A percentile compares a stretch with the other conserved stretches of the same genome.
phyloP scores from a whole-genome alignment of 1,139 yeast genomes.

The Pichia kudriavzevii region DNA sequence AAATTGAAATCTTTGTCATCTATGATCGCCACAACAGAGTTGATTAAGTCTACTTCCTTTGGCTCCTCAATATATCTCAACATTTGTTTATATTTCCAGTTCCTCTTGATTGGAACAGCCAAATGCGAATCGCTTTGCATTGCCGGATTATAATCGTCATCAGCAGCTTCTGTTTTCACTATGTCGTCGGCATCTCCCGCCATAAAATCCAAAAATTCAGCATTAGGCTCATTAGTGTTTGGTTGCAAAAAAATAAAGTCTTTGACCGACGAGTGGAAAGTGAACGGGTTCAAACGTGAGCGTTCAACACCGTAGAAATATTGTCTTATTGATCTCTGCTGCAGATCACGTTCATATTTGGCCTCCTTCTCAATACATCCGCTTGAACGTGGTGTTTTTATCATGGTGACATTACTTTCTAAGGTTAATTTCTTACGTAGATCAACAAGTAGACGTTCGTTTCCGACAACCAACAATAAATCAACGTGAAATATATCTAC shows the following conservation, averaged over 20 bases:
- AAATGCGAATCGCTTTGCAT: not conserved
- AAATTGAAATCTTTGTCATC: slow-evolving; percentile 23
- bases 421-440: slow-evolving; percentile 43
- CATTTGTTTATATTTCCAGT: slow-evolving; percentile 35
- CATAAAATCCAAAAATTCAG: slow-evolving; percentile 20
- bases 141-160: slow-evolving; percentile 11
- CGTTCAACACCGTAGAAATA: slow-evolving; percentile 78
- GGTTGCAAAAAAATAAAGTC: slow-evolving; percentile 48
- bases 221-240: slow-evolving; percentile 25
- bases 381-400: slow-evolving; percentile 63
- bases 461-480: slow-evolving; percentile 51
- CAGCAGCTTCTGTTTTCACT: slow-evolving; percentile 46
- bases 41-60: slow-evolving; percentile 20
- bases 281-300: slow-evolving; percentile 70
- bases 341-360: slow-evolving; percentile 56
- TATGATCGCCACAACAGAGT: slow-evolving; percentile 24
- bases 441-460: slow-evolving; percentile 59
- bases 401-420: slow-evolving; percentile 31
- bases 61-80: slow-evolving; percentile 10
- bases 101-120: slow-evolving; percentile 24
- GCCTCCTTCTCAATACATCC: slow-evolving; percentile 76
- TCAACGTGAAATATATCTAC: slow-evolving; percentile 57
- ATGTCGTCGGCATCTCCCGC: slow-evolving; percentile 39
- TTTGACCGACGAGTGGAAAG: slow-evolving; percentile 46
- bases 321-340: slow-evolving; percentile 71